Evolutionary conservation across 345 rosid genomes (phyloP), one percentile per base, ranked within the genome.

Genomic region (Conringia planisiliqua): DNA sequence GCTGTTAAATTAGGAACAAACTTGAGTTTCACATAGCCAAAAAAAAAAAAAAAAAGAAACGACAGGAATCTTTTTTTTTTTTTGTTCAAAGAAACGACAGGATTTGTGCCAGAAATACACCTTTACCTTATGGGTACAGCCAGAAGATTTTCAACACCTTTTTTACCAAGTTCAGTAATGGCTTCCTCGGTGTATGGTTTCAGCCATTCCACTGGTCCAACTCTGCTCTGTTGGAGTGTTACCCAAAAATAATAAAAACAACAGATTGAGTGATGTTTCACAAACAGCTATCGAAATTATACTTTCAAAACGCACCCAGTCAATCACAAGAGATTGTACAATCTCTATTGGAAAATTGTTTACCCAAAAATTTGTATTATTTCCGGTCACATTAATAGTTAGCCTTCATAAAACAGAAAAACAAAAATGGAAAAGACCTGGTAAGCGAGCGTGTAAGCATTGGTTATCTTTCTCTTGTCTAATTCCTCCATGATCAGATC

Each of bases 131-230:
- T 92, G 12, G 97, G 97, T 66, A 92, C 97, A 78, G 97, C 99
- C 65, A 95, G 73, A 80, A 95, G 93, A 82, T 78, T 80, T 70
- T 87, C 90, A 52, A 92, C 92, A 66, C 99, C 97, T 78, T 87
- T 90, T 83, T 76, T 70, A 36, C 97, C 99, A 46, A 95, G 93
- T 68, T 95, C 96, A 22, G 88, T 77, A 50, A 95, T 92, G 65
- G 97, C 91, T 77, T 95, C 97, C 82, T 95, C 97, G 22, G 99
- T 95, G 69, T 95, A 95, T n/a, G 99, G 99, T 79, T 90, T 95
- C 84, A 95, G 75, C 97, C 99, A 95, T 76, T 95, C 99, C 83
- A 95, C 97, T 3, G 99, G 99, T 69, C 99, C 99, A 62, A 95
- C 99, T 86, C 99, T 86, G 84, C 97, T 95, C 99, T 92, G 97